Evolutionary conservation across 1,284 basidiomycete species (phyloP).

Genomic region (Prillingera fragicola): DNA sequence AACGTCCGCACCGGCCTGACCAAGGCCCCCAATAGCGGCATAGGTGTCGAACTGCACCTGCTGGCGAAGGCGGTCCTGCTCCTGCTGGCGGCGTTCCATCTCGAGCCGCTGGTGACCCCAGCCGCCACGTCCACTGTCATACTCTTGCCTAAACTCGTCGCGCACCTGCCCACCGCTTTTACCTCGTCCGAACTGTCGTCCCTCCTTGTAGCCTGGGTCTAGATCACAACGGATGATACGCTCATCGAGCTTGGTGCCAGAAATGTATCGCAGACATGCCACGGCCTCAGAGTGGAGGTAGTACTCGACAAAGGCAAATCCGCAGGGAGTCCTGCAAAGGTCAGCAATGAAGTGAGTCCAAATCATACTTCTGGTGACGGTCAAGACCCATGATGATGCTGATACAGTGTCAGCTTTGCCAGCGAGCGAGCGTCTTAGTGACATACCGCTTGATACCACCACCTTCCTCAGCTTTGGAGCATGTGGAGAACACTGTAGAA

Average conservation of each 20-base stretch:
- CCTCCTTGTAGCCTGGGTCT: constrained; percentile 96
- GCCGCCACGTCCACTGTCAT: constrained; percentile 89
- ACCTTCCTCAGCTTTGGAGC: constrained; percentile 79
- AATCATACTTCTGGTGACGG: constrained; percentile 74
- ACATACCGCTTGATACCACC: constrained; percentile 81
- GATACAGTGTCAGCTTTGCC: constrained; percentile 1
- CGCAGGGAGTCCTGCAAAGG: constrained; percentile 79
- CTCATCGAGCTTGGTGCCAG: constrained; percentile 98
- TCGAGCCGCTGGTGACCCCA: constrained; percentile 66
- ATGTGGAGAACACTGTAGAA: constrained; percentile 76
- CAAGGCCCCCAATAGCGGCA: constrained; percentile 70
- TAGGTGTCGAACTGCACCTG: constrained; percentile 78
- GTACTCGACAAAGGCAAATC: constrained; percentile 99
- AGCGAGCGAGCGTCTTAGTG: background rate
- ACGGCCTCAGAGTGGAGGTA: constrained; percentile 93
- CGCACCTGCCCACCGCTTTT: constrained; percentile 93
- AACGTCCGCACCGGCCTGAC: constrained; percentile 73
- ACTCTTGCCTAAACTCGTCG: constrained; percentile 96
- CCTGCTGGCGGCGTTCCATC: constrained; percentile 55
- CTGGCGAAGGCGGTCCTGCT: constrained; percentile 72
- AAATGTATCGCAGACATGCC: constrained; percentile 87
- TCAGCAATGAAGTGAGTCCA: constrained; percentile 3
- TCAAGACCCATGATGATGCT: constrained; percentile 98
- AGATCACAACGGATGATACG: constrained; percentile 96
- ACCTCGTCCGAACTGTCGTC: constrained; percentile 93